phyloP scores from a whole-genome alignment of 257 asterid genomes.

The Paulownia fortunei region DNA sequence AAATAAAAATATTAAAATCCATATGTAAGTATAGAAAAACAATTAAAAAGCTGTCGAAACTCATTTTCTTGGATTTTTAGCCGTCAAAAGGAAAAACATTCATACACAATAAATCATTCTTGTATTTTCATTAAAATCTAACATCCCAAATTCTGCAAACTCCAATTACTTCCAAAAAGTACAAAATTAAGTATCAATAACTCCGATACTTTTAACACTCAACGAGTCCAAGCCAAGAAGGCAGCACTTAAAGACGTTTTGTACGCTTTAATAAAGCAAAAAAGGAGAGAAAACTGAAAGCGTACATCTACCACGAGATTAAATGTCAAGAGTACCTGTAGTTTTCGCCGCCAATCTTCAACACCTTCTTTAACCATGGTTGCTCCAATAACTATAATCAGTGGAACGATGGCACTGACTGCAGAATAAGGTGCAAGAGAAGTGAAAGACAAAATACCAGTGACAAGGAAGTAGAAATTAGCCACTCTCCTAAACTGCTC shows the following conservation, averaged over 20 bases:
- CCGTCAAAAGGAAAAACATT: constrained; percentile 14
- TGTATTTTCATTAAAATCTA: constrained; percentile 19
- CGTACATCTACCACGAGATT: not conserved
- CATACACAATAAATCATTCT: not conserved
- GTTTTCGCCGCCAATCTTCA: constrained; percentile 70
- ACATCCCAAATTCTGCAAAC: constrained; percentile 26
- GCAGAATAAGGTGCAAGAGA: constrained; percentile 66
- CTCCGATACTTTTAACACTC: not conserved
- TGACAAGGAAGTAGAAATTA: constrained; percentile 67
- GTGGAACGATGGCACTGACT: constrained; percentile 60
- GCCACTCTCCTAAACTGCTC: constrained; percentile 90
- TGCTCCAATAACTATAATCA: constrained; percentile 64
- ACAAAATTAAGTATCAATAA: not conserved
- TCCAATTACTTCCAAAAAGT: constrained; percentile 15
- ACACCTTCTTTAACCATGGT: constrained; percentile 73
- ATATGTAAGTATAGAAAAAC: not conserved
- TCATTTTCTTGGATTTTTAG: constrained; percentile 13
- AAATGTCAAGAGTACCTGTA: constrained; percentile 53
- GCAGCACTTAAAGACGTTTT: not conserved
- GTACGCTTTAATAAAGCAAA: constrained; percentile 14
- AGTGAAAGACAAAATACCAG: constrained; percentile 64
- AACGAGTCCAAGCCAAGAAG: constrained; percentile 11
- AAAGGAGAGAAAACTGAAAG: not conserved
- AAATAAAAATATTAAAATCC: not conserved
- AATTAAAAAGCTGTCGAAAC: not conserved